Conservation (phyloP, 768 basidiomycete species). For the Tricholoma sp. region DNA sequence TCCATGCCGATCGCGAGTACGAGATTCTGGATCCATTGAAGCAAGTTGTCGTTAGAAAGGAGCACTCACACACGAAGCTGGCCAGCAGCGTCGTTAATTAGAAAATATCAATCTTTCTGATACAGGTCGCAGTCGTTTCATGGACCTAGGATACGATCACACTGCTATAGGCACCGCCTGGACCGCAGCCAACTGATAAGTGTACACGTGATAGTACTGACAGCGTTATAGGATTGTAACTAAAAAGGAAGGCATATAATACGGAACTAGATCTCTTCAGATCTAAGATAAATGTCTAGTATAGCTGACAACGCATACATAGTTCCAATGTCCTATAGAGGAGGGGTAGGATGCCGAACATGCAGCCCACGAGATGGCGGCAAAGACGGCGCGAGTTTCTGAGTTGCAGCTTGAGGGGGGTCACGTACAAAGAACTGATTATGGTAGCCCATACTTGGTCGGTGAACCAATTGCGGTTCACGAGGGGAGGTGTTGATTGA, state of each 20-base stretch:
- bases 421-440: conserved; percentile 16
- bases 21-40: background rate
- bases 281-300: background rate
- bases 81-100: conserved; percentile 13
- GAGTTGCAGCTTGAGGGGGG: background rate
- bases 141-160: background rate
- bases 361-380: background rate
- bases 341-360: background rate
- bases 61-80: conserved; percentile 4
- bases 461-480: conserved; percentile 1
- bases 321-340: background rate
- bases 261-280: background rate
- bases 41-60: background rate
- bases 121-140: no score
- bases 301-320: background rate
- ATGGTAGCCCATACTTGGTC: conserved; percentile 16
- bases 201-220: background rate
- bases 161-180: no score
- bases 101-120: no score
- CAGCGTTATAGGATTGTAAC: background rate
- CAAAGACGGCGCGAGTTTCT: background rate
- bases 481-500: conserved; percentile 2
- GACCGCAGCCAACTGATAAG: no score
- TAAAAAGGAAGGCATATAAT: no score
- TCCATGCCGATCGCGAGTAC: background rate